A percentile compares a stretch with the other conserved stretches of the same genome.
Conservation (phyloP, 148 eudicot species). For the Pouteria glomerata region DNA sequence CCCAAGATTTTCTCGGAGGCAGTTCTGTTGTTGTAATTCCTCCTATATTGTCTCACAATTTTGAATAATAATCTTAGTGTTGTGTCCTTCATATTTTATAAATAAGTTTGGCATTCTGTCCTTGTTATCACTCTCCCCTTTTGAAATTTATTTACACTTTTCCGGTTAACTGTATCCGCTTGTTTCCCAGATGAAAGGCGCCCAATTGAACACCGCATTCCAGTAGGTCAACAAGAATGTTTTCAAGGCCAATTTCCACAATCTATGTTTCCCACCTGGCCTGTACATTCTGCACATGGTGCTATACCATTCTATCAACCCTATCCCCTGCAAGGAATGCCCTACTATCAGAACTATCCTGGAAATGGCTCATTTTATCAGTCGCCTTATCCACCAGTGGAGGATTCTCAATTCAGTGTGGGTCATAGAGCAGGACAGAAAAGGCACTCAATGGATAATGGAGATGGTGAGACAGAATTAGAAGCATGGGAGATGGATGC, state of each 20-base stretch:
- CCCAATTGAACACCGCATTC: too few relatives aligned
- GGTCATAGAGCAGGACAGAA: conserved; percentile 41
- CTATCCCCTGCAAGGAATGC: conserved; percentile 80
- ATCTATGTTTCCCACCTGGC: conserved; percentile 78
- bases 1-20: too few relatives aligned
- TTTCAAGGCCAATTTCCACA: conserved; percentile 58
- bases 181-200: conserved; percentile 30
- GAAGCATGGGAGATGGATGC: too few relatives aligned
- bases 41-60: too few relatives aligned
- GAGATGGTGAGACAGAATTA: conserved; percentile 43
- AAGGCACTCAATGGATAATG: conserved; percentile 53
- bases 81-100: too few relatives aligned
- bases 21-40: too few relatives aligned
- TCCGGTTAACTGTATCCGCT: background rate
- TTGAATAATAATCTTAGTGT: too few relatives aligned
- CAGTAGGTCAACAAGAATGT: conserved; percentile 59
- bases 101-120: too few relatives aligned
- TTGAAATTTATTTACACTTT: background rate
- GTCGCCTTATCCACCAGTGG: conserved; percentile 53
- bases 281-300: conserved; percentile 63
- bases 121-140: too few relatives aligned
- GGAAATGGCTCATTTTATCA: conserved; percentile 55
- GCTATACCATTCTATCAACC: conserved; percentile 60
- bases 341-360: conserved; percentile 66
- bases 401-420: conserved; percentile 37